These are phyloP conservation scores for Fusarium anguioides DNA, from an alignment of 2,329 filamentous ascomycete genomes.

Conservation along the genomic window DNA sequence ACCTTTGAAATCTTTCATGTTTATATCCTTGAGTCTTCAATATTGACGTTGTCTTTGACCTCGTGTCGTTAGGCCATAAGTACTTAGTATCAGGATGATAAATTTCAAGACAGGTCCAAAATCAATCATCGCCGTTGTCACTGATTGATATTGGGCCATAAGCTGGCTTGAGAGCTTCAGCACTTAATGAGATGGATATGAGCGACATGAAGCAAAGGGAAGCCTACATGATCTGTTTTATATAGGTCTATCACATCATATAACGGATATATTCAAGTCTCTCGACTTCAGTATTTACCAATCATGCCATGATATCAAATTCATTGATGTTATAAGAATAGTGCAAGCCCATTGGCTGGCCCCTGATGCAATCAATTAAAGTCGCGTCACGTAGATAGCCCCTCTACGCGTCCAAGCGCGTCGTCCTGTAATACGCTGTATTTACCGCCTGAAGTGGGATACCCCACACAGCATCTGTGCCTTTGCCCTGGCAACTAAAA, in stretches of 20 bases:
- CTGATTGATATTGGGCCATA: too few relatives aligned
- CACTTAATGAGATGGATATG: too few relatives aligned
- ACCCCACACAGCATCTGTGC: constrained; percentile 31
- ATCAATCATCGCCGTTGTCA: neutral
- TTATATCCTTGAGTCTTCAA: too few relatives aligned
- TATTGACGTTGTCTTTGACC: too few relatives aligned
- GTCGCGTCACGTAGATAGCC: constrained; percentile 47
- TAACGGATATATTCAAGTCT: neutral
- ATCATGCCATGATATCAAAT: neutral
- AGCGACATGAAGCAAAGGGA: too few relatives aligned
- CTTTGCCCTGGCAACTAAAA: constrained; percentile 40
- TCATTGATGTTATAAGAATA: neutral
- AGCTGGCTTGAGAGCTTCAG: too few relatives aligned
- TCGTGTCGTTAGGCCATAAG: too few relatives aligned
- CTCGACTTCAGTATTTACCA: neutral
- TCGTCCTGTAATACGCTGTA: constrained; percentile 12
- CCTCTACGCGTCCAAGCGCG: constrained; percentile 50
- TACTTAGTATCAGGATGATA: too few relatives aligned
- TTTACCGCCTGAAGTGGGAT: neutral
- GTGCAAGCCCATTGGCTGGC: neutral
- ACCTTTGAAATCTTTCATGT: too few relatives aligned
- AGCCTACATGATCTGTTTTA: too few relatives aligned
- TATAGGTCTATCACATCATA: too few relatives aligned
- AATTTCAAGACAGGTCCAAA: too few relatives aligned
- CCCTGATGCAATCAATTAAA: constrained; percentile 55